Percentiles rank a stretch among this genome's conserved stretches.
phyloP scores from a whole-genome alignment of 306 rosid genomes.

The Herpetospermum pedunculosum region DNA sequence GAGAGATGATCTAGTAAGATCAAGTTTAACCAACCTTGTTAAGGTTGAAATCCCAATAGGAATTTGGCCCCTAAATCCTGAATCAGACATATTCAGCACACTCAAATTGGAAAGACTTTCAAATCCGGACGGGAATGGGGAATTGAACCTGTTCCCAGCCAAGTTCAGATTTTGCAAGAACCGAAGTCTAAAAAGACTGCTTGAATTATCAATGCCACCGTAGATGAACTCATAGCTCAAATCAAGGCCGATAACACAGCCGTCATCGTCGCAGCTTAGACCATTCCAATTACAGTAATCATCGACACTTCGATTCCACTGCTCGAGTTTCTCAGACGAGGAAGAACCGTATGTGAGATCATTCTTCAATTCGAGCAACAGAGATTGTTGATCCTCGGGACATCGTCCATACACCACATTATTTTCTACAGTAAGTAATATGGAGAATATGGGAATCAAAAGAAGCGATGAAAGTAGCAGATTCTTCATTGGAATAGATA shows the following conservation, averaged over 20 bases:
- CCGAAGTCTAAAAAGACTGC: constrained; percentile 15
- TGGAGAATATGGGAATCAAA: background rate
- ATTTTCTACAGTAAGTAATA: background rate
- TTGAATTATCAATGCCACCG: constrained; percentile 1
- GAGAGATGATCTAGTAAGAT: constrained; percentile 1
- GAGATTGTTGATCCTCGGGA: constrained; percentile 23
- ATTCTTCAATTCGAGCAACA: constrained; percentile 33
- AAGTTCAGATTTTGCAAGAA: constrained; percentile 10
- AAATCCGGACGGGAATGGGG: constrained; percentile 7
- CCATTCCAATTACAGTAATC: constrained; percentile 48
- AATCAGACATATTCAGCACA: constrained; percentile 10
- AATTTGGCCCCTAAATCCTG: constrained; percentile 12
- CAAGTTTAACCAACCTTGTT: constrained; percentile 18
- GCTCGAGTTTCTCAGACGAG: constrained; percentile 11
- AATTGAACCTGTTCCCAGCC: constrained; percentile 5
- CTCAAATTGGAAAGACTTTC: background rate
- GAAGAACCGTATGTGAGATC: background rate
- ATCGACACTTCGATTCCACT: constrained; percentile 22
- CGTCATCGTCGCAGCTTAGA: constrained; percentile 10
- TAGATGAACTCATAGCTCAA: constrained; percentile 1
- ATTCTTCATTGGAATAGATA: no score
- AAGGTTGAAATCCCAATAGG: constrained; percentile 13
- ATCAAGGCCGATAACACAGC: constrained; percentile 14
- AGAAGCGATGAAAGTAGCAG: constrained; percentile 17
- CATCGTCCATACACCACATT: constrained; percentile 21